These are phyloP conservation scores for Peniophora sp. DNA, from an alignment of 1,284 basidiomycete species.

Conservation along the genomic window DNA sequence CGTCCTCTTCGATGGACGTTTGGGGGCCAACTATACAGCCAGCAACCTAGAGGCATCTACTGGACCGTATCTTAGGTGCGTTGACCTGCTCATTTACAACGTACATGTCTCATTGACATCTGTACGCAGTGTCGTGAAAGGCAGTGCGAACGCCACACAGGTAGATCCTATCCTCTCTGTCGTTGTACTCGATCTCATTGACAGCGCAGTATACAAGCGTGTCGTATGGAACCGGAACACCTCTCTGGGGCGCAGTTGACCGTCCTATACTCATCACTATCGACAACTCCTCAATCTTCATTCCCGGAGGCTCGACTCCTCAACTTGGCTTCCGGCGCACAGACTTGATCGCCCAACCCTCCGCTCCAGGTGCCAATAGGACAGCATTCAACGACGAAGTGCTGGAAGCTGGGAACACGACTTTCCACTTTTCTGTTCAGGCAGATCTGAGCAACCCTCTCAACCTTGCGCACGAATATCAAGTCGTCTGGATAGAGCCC, in stretches of 20 bases:
- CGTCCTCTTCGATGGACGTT: conserved; percentile 49
- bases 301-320: conserved; percentile 39
- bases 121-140: conserved; percentile 45
- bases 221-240: conserved; percentile 35
- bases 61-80: conserved; percentile 49
- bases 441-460: conserved; percentile 34
- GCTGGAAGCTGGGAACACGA: conserved; percentile 37
- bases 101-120: background rate
- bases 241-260: conserved; percentile 41
- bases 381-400: conserved; percentile 27
- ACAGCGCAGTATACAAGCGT: conserved; percentile 37
- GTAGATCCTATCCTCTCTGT: conserved; percentile 20
- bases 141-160: conserved; percentile 36
- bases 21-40: conserved; percentile 31
- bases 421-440: conserved; percentile 50
- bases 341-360: conserved; percentile 42
- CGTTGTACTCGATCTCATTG: background rate
- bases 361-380: conserved; percentile 26
- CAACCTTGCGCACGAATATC: conserved; percentile 52
- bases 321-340: conserved; percentile 52
- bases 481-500: conserved; percentile 55
- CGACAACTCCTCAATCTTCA: conserved; percentile 51
- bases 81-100: background rate
- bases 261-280: conserved; percentile 44
- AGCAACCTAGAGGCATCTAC: conserved; percentile 35